Percentiles rank a stretch among this genome's conserved stretches.
Conservation (phyloP, 345 rosid species). For the Syzygium aromaticum region DNA sequence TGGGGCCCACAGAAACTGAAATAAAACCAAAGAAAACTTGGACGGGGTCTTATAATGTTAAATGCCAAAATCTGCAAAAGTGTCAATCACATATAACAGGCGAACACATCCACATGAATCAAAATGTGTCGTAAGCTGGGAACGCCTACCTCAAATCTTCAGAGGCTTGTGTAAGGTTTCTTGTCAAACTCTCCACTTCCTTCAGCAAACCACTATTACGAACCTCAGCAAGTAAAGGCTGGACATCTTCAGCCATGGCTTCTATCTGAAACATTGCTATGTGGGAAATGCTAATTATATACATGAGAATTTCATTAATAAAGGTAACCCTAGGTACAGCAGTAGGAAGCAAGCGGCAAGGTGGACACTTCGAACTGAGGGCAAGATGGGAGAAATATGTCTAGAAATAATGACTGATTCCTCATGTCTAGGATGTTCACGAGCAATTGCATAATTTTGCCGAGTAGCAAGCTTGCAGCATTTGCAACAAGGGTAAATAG, state of each 20-base stretch:
- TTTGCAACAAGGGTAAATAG: background rate
- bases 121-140: background rate
- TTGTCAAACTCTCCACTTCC: constrained; percentile 78
- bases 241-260: constrained; percentile 96
- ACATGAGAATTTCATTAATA: constrained; percentile 16
- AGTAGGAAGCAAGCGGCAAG: background rate
- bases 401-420: background rate
- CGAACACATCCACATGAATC: background rate
- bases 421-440: background rate
- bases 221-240: constrained; percentile 89
- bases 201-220: constrained; percentile 80
- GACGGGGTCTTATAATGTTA: background rate
- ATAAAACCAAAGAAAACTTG: background rate
- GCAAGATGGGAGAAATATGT: background rate
- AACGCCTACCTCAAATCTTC: constrained; percentile 71
- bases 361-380: background rate
- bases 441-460: background rate
- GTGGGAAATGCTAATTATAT: background rate
- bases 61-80: background rate
- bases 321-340: background rate
- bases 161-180: constrained; percentile 79
- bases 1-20: background rate
- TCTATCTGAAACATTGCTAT: constrained; percentile 57
- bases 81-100: background rate
- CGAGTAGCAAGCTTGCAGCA: background rate